Evolutionary conservation across 768 basidiomycete species (phyloP).

Genomic region (Lepiota brunneoincarnata): DNA sequence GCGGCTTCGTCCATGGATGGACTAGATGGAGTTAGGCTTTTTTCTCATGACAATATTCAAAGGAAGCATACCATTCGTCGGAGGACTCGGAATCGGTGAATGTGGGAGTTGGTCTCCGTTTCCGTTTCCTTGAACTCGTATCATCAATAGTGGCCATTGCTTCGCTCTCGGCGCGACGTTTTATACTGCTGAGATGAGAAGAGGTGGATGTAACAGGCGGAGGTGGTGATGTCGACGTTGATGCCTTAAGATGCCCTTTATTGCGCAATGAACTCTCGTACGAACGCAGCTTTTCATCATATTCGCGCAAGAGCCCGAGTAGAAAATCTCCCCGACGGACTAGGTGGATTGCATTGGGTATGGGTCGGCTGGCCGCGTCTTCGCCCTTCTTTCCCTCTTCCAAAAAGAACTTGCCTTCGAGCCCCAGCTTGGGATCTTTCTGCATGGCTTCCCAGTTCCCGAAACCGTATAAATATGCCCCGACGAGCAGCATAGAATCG

Average conservation of each 20-base stretch:
- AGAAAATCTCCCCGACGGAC: slow-evolving; percentile 97
- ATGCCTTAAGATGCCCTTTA: slow-evolving; percentile 63
- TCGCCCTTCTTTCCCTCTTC: slow-evolving; percentile 97
- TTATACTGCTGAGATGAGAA: slow-evolving; percentile 55
- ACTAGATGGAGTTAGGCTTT: slow-evolving; percentile 34
- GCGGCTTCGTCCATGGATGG: slow-evolving; percentile 93
- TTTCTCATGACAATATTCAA: not conserved
- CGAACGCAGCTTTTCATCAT: slow-evolving; percentile 88
- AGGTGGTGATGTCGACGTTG: slow-evolving; percentile 64
- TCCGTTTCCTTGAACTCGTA: slow-evolving; percentile 66
- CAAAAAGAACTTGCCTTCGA: slow-evolving; percentile 94
- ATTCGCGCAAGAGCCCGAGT: slow-evolving; percentile 76
- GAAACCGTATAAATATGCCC: slow-evolving; percentile 91
- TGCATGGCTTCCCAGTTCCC: slow-evolving; percentile 96
- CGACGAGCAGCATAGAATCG: slow-evolving; percentile 92
- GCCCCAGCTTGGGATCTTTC: slow-evolving; percentile 78
- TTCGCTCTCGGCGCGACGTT: slow-evolving; percentile 83
- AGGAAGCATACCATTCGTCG: slow-evolving; percentile 74
- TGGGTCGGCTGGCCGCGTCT: slow-evolving; percentile 79
- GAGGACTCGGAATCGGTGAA: slow-evolving; percentile 95
- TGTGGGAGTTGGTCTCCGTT: slow-evolving; percentile 92
- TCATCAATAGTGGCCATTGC: slow-evolving; percentile 81
- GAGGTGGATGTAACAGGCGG: slow-evolving; percentile 71
- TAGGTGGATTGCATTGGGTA: slow-evolving; percentile 97
- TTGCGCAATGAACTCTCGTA: slow-evolving; percentile 78